These are phyloP conservation scores for Dictyostelium intermedium DNA, from an alignment of 78 protist genomes.

Conservation along the genomic window DNA sequence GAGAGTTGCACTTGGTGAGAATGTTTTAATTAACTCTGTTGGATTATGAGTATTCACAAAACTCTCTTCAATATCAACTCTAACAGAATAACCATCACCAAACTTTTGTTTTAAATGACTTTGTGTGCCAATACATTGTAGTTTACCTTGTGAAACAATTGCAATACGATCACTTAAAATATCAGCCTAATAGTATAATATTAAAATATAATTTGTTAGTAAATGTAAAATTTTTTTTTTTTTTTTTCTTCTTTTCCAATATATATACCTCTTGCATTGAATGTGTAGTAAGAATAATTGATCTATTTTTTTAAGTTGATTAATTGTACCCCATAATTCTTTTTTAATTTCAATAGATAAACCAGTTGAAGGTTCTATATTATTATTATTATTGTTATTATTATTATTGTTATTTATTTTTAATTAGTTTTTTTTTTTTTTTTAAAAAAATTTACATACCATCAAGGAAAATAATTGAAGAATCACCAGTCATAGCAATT, in stretches of 20 bases:
- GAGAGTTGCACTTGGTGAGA: conserved; percentile 16
- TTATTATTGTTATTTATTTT: too few species aligned
- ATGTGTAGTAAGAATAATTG: conserved; percentile 78
- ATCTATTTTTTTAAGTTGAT: conserved; percentile 33
- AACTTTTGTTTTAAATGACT: conserved; percentile 83
- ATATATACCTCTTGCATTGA: conserved; percentile 69
- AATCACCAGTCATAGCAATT: conserved; percentile 85
- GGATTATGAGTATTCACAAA: neutral
- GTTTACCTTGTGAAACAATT: conserved; percentile 85
- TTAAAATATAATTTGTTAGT: too few species aligned
- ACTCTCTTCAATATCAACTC: neutral
- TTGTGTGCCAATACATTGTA: conserved; percentile 83
- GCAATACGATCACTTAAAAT: conserved; percentile 87
- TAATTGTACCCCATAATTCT: conserved; percentile 84
- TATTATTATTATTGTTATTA: too few species aligned
- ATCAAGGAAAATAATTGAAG: conserved; percentile 73
- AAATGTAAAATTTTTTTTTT: too few species aligned
- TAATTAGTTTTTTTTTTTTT: too few species aligned
- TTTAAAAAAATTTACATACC: neutral
- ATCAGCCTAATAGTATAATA: conserved; percentile 25
- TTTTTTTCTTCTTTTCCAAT: too few species aligned
- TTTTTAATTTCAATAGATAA: conserved; percentile 87
- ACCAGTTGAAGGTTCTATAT: conserved; percentile 81
- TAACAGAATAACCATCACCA: conserved; percentile 85
- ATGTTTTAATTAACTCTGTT: conserved; percentile 2